Base-by-base conservation (phyloP, 2,329 filamentous ascomycete genomes). In the Paracoccidioides lutzii region DNA sequence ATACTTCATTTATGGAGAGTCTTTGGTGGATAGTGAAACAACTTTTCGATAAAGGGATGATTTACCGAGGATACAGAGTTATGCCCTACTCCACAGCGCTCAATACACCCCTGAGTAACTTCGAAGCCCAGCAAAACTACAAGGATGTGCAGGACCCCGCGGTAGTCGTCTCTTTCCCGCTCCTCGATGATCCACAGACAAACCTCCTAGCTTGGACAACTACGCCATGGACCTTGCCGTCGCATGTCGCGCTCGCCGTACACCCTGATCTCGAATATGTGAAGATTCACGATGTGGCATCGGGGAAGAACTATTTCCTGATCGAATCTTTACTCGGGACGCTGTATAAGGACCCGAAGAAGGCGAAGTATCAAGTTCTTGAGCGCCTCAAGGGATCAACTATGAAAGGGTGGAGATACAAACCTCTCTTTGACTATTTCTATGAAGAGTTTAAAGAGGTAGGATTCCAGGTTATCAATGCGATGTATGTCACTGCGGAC, bases 1-100 rank as follows among this genome's bases (percentile, higher is more conserved):
- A 97, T 69, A 79, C 85, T n/a, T 84, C 77, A 22, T 97, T 94
- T 74, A 97, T 96, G 91, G 91, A 96, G 75, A 86, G 87, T 0
- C 83, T 88, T 61, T 97, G 91, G 91, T 96, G 91, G 90, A 87
- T 93, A 15, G 95, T 95, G 77, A 94, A 93, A 76, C 83, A 91
- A 68, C 78, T 96, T 30, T 94, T 88, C 69, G 87, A 95, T 64
- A 95, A 95, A 73, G 87, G 83, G 56, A 78, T 86, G 59, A 89
- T 96, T 55, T 97, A 96, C 70, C 87, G 89, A 63, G 90, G 89
- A 45, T 87, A 93, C 71, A 83, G 85, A 66, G 89, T 97, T 59
- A 93, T 97, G 88, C 91, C 91, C 10, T 97, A 93, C 72, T 95
- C 89, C 35, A 96, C 90, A 1, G 89, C 85, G 14, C 80, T 95